phyloP scores from a whole-genome alignment of 202 grass and related monocot species.

The Dendrocalamus latiflorus region DNA sequence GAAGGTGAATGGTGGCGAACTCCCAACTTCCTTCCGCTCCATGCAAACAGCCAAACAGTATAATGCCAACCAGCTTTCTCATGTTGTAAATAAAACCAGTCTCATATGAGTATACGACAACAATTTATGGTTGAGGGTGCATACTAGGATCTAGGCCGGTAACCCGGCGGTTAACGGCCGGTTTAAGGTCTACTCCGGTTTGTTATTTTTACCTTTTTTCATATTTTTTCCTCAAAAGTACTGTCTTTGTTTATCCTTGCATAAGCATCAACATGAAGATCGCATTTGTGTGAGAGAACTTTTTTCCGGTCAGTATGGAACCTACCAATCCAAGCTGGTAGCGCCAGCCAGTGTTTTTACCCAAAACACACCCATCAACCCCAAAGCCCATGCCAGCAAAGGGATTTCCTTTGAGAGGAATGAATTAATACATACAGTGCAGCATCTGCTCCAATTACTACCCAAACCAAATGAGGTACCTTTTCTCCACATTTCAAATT shows the following conservation, averaged over 20 bases:
- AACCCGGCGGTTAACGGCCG: not conserved
- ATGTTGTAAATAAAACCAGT: not conserved
- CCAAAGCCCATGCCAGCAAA: not conserved
- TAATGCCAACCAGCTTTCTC: not conserved
- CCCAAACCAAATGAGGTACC: not conserved
- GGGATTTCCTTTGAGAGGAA: not conserved
- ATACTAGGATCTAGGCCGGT: too few species aligned
- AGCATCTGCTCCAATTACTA: not conserved
- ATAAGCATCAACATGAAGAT: not conserved
- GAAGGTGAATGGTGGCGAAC: not conserved
- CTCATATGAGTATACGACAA: not conserved
- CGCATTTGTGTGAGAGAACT: not conserved
- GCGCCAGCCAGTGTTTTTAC: not conserved
- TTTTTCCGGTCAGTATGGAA: too few species aligned
- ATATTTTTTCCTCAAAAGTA: not conserved
- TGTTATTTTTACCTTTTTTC: not conserved
- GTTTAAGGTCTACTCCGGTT: not conserved
- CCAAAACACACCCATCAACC: not conserved
- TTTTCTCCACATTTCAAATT: not conserved
- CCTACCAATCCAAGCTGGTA: too few species aligned
- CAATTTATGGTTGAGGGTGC: not conserved
- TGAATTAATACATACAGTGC: not conserved
- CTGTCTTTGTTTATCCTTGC: too few species aligned
- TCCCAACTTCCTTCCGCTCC: not conserved
- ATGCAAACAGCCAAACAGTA: not conserved